Base-by-base conservation (phyloP, 1,284 basidiomycete species). In the Pholiota adiposa region DNA sequence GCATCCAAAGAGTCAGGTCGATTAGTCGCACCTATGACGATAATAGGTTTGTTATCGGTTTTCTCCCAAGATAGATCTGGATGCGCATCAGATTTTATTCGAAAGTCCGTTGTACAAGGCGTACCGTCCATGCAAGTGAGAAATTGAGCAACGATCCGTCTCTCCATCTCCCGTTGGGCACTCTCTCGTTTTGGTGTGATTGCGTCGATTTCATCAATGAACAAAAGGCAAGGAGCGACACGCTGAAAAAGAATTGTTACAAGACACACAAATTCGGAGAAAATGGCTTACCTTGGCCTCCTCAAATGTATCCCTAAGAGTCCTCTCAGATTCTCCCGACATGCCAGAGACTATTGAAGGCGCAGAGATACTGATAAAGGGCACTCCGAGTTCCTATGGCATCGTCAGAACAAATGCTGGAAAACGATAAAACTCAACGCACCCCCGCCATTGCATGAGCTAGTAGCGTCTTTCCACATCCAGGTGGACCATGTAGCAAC, bases 131-230 rank as follows among this genome's bases (percentile, higher is more conserved):
- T 96, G 75, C 96, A 98, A 0, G 97, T 99, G 54, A 98, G 77
- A 56, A 98, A 92, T 74, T 99, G 97, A 0, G 96, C 97, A 7
- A 99, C 97, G 61, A 99, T 98, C 7, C 97, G 83, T 43, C 96
- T 80, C 70, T 99, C 97, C 97, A 98, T 99, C 78, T 99, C 97
- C 62, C 97, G 80, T 70, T 97, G 95, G 0, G 97, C 97, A 64
- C 93, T 98, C 77, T 98, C 97, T 62, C 97, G 82, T 77, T 99
- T 99, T 0, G 95, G 95, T 0, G 96, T 98, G 66, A 99, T 97
- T 5, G 97, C 95, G 70, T 99, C 97, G 34, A 99, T 97, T 73
- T 98, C 97, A 74, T 99, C 97, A 51, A 98, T 93, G 77, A 98
- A 98, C 3, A 97, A 75, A 2, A 98, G 78, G 68, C 94, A 96